phyloP scores from a whole-genome alignment of 179 eudicot species.

The Silene vulgaris region DNA sequence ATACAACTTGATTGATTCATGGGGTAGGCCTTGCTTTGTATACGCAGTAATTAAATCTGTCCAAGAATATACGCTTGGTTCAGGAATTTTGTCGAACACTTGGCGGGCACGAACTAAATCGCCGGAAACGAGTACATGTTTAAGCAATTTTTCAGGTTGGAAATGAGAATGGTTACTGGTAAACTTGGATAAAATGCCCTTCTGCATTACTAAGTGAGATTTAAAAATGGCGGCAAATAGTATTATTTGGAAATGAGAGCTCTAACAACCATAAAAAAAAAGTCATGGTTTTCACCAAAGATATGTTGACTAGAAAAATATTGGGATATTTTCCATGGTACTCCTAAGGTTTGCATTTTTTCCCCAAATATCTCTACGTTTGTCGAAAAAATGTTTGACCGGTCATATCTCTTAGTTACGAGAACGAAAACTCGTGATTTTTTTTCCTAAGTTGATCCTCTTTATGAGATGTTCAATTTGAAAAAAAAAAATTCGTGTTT shows the following conservation, averaged over 20 bases:
- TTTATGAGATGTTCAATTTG: no score
- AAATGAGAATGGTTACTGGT: slow-evolving; percentile 41
- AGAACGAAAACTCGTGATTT: no score
- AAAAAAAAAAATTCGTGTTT: no score
- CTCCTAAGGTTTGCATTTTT: no score
- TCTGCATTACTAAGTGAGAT: neutral
- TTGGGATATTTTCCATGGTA: no score
- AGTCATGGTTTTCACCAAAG: no score
- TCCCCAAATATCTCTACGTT: no score
- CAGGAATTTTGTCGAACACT: slow-evolving; percentile 60
- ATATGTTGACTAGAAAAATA: no score
- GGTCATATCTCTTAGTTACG: no score
- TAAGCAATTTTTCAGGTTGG: slow-evolving; percentile 40
- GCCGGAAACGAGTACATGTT: slow-evolving; percentile 32
- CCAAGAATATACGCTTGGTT: slow-evolving; percentile 55
- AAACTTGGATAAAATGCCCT: neutral
- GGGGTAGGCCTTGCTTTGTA: slow-evolving; percentile 42
- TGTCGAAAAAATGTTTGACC: no score
- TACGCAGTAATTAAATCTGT: slow-evolving; percentile 54
- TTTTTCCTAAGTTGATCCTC: no score
- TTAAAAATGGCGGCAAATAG: neutral
- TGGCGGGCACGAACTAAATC: slow-evolving; percentile 60
- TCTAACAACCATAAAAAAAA: no score
- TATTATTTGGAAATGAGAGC: neutral
- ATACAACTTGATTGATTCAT: slow-evolving; percentile 53